Evolutionary conservation across 768 basidiomycete genomes (phyloP), one percentile per base, ranked within the genome.

Genomic region (Pulveroboletus sp.): DNA sequence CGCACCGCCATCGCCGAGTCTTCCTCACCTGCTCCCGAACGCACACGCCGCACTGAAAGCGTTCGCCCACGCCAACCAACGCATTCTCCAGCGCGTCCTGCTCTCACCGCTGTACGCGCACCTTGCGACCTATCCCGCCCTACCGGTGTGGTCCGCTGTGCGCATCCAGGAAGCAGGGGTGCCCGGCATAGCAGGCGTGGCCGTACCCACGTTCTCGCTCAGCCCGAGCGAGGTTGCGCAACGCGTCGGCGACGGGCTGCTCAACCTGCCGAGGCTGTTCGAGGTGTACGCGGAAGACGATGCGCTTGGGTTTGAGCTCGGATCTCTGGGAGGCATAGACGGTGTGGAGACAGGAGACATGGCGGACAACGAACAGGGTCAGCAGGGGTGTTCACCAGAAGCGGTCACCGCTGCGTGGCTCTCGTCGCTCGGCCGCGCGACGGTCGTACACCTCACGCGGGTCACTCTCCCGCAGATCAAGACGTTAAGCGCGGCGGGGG

Each of bases 241-340:
- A 52, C 82, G 84, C 50, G 85, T 97, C 30, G 89, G 90, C 3
- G 96, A 98, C 62, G 93, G 93, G n/a, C 71, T 99, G 31, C 75
- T 97, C 30, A 96, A 95, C 70, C 80, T 99, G 3, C 92, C 95
- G 2, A 73, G 93, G 49, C 72, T 98, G 14, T 96, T 98, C 62
- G 94, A 98, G 67, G 87, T 94, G 15, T 95, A 96, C 61, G 90
- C 88, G 7, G 85, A 86, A 50, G 93, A 97, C 64, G 92, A 93
- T 52, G 89, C 91, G 9, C 77, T 97, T 8, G 81, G 84, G 2
- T 96, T 93, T 68, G 92, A 90, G 32, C 73, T 97, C 36, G 82
- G 86, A 42, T 91, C 87, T 6, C 71, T 97, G 9, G 91, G 88
- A 0, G 80, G 81, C 58, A 65, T 89, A 43, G 82, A 87, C 50